These are phyloP conservation scores for Atkinsonella texensis DNA, from an alignment of 2,329 filamentous ascomycete genomes.

Conservation along the genomic window DNA sequence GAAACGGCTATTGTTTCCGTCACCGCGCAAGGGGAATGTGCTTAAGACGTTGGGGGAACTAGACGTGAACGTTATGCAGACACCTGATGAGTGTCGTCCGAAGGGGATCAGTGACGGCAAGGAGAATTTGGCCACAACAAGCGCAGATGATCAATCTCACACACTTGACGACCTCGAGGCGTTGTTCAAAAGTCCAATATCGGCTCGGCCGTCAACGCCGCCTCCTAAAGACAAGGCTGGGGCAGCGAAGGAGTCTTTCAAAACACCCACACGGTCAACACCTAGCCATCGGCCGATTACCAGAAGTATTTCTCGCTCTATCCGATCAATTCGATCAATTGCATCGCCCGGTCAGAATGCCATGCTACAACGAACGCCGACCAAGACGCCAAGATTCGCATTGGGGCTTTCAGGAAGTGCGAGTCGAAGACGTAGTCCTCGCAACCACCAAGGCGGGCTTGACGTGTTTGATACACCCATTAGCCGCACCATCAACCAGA, in stretches of 20 bases:
- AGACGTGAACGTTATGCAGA: slow-evolving; percentile 38
- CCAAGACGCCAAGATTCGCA: slow-evolving; percentile 26
- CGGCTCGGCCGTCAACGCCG: slow-evolving; percentile 36
- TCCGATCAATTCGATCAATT: slow-evolving; percentile 33
- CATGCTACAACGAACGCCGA: slow-evolving; percentile 37
- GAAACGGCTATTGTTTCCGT: slow-evolving; percentile 64
- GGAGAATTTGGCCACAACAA: slow-evolving; percentile 28
- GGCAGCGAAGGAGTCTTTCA: slow-evolving; percentile 35
- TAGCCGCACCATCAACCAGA: slow-evolving; percentile 49
- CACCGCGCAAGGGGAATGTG: slow-evolving; percentile 54
- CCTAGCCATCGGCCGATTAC: slow-evolving; percentile 50
- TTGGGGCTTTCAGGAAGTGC: slow-evolving; percentile 18
- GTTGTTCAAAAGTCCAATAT: slow-evolving; percentile 51
- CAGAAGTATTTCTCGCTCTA: slow-evolving; percentile 45
- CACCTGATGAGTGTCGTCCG: slow-evolving; percentile 23
- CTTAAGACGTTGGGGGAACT: slow-evolving; percentile 50
- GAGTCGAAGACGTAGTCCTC: slow-evolving; percentile 31
- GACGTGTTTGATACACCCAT: slow-evolving; percentile 42
- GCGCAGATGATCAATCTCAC: slow-evolving; percentile 10
- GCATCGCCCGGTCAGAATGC: slow-evolving; percentile 31
- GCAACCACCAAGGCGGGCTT: slow-evolving; percentile 25
- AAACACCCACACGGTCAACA: slow-evolving; percentile 51
- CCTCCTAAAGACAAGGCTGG: slow-evolving; percentile 32
- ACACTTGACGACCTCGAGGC: slow-evolving; percentile 45
- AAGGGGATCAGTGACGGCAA: slow-evolving; percentile 23